Base-by-base conservation (phyloP, 2,329 filamentous ascomycete genomes). In the Diaporthe amygdali region DNA sequence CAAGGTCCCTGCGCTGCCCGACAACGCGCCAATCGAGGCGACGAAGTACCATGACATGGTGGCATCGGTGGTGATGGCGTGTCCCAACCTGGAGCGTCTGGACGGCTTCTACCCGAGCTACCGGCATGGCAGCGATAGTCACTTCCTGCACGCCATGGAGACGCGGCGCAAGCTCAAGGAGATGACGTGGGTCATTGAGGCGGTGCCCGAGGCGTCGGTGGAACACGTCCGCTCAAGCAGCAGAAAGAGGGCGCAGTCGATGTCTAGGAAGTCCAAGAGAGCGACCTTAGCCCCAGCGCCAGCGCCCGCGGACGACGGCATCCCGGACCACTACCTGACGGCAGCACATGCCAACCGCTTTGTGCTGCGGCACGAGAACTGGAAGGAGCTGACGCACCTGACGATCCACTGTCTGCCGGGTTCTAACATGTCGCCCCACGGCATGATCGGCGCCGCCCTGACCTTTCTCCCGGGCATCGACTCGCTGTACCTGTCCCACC, bases 41-140 rank as follows among this genome's bases (percentile, higher is more conserved):
- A 85, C 86, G 44, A 82, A 86, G 55, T 91, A 92, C 75, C 84
- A 89, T 71, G 85, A 90, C 74, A 78, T 89, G 3, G 83, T 91
- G 2, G 89, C 90, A 0, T 87, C 90, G 6, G 79, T 92, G 30
- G 83, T 92, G 70, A 90, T 91, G 89, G 86, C 88, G 0, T 92
- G 90, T 70, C 90, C 90, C 2, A 91, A 92, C 74, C 81, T 92
- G 14, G 90, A 92, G 79, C 83, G 84, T 63, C 80, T 92, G 8
- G 80, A 84, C 14, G 89, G 90, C 0, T 86, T 88, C 47, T 84
- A 88, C 68, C 84, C 86, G 2, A 78, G 80, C 4, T 90, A 91
- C 76, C 82, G 87, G 68, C 87, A 90, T 78, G 66, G 66, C 30
- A 83, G 84, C 1, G 90, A 88, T 75, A 87, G 84, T 76, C 85